Conservation (phyloP, 768 basidiomycete genomes). For the Chalciporus pseudorubinellus region DNA sequence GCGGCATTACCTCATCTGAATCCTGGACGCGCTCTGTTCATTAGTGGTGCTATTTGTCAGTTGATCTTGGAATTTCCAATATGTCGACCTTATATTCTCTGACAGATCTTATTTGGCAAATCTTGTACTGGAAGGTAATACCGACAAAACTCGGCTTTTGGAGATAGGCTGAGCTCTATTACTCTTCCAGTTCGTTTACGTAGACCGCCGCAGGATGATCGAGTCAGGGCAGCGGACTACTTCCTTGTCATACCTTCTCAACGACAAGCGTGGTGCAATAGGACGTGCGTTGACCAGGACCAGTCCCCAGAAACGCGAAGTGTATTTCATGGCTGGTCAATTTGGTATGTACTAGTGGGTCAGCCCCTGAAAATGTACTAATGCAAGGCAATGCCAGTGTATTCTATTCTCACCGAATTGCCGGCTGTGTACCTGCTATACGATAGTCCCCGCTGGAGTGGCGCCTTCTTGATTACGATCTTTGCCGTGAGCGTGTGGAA, state of each 20-base stretch:
- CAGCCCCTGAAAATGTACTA: neutral
- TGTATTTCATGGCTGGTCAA: constrained; percentile 83
- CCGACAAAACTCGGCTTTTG: neutral
- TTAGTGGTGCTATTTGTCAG: constrained; percentile 85
- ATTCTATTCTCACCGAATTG: constrained; percentile 81
- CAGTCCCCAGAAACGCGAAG: constrained; percentile 59
- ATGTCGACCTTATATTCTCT: constrained; percentile 6
- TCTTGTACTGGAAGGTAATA: constrained; percentile 85
- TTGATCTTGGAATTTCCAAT: constrained; percentile 8
- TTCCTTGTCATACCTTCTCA: constrained; percentile 83
- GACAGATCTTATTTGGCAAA: constrained; percentile 90
- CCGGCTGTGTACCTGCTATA: constrained; percentile 85
- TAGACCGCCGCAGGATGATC: constrained; percentile 87
- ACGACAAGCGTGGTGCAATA: constrained; percentile 83
- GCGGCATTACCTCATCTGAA: constrained; percentile 64
- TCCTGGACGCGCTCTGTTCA: constrained; percentile 67
- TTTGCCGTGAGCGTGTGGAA: constrained; percentile 94
- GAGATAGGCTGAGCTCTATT: neutral
- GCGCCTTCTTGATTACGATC: constrained; percentile 71
- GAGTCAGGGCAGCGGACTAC: constrained; percentile 89
- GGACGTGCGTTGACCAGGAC: constrained; percentile 66
- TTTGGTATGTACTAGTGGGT: constrained; percentile 48
- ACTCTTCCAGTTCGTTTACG: constrained; percentile 66
- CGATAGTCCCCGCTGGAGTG: constrained; percentile 75
- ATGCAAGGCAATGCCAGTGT: constrained; percentile 47